Conservation (phyloP, 768 basidiomycete species). For the Lentinula sp. region DNA sequence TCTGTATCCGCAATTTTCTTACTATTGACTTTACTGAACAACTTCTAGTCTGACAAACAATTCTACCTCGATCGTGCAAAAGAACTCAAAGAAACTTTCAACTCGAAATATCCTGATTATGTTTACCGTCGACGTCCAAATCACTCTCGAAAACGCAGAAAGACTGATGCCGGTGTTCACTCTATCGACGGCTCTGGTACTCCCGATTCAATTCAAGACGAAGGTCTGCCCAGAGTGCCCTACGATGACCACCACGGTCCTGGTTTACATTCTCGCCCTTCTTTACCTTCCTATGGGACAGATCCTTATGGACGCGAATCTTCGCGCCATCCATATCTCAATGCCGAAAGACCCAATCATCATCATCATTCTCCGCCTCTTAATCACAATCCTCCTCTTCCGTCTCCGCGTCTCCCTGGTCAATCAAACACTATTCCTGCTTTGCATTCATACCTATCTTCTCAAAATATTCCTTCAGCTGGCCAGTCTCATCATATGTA, state of each 20-base stretch:
- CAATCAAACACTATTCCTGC: constrained; percentile 1
- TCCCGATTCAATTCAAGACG: constrained; percentile 10
- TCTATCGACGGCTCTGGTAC: background rate
- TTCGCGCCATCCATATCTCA: background rate
- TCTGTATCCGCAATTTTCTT: constrained; percentile 8
- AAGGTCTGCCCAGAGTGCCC: constrained; percentile 16
- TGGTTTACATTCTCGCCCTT: constrained; percentile 18
- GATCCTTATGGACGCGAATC: constrained; percentile 3
- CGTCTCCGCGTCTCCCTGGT: background rate
- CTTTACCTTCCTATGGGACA: background rate
- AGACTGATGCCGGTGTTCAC: constrained; percentile 21
- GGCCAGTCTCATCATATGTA: constrained; percentile 1
- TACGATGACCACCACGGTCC: constrained; percentile 21
- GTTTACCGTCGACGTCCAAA: constrained; percentile 86
- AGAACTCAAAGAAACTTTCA: constrained; percentile 80
- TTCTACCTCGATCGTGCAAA: constrained; percentile 88
- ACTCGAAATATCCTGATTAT: constrained; percentile 82
- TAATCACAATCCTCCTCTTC: background rate
- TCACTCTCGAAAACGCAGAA: constrained; percentile 65
- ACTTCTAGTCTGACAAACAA: constrained; percentile 65
- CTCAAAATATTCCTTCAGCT: background rate
- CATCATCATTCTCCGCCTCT: background rate
- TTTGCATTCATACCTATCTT: constrained; percentile 1
- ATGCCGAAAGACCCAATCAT: background rate
- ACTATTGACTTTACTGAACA: constrained; percentile 5